These are phyloP conservation scores for Batkoa obscura DNA, from an alignment of 371 early-diverging fungal species.

Conservation along the genomic window DNA sequence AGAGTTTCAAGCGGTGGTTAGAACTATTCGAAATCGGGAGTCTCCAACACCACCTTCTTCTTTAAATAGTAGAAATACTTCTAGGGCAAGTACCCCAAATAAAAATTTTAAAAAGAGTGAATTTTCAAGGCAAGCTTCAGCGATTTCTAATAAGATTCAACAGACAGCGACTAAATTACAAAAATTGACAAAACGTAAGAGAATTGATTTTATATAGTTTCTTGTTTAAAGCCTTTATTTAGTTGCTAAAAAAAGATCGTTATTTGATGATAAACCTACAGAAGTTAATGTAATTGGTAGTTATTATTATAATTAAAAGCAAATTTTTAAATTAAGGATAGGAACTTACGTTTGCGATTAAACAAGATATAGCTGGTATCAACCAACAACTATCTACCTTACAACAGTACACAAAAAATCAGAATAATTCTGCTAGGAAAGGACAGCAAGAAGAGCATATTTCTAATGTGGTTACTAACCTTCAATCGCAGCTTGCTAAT, in stretches of 20 bases:
- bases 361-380: constrained; percentile 84
- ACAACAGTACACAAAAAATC: constrained; percentile 32
- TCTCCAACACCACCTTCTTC: too few relatives aligned
- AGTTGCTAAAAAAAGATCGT: constrained; percentile 54
- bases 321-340: constrained; percentile 15
- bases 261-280: constrained; percentile 53
- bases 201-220: neutral
- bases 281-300: constrained; percentile 38
- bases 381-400: constrained; percentile 77
- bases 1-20: constrained; percentile 11
- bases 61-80: constrained; percentile 1
- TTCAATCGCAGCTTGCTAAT: constrained; percentile 78
- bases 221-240: neutral
- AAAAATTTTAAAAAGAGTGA: constrained; percentile 14
- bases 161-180: constrained; percentile 38
- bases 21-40: constrained; percentile 7
- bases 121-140: constrained; percentile 35
- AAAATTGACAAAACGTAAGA: constrained; percentile 40
- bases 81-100: neutral
- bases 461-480: constrained; percentile 67
- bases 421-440: too few relatives aligned
- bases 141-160: constrained; percentile 41
- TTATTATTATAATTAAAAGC: neutral
- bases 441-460: constrained; percentile 85
- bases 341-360: constrained; percentile 82